phyloP scores from a whole-genome alignment of 1,284 basidiomycete genomes.

The Schizopora paradoxa region DNA sequence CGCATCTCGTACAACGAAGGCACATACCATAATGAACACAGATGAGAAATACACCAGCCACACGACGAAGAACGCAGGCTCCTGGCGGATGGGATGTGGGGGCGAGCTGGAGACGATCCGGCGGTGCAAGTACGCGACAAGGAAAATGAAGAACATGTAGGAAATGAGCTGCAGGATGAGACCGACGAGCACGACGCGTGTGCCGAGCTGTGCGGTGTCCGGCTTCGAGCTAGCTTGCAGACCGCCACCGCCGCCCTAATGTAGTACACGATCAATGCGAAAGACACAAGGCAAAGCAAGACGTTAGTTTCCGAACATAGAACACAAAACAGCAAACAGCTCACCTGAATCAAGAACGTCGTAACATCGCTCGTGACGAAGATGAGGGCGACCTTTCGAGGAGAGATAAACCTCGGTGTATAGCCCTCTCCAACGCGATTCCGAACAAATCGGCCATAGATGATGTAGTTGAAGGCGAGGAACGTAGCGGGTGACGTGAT shows the following conservation, averaged over 20 bases:
- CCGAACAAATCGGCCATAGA: constrained; percentile 5
- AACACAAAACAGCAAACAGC: not conserved
- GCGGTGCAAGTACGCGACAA: constrained; percentile 11
- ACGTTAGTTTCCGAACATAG: constrained; percentile 1
- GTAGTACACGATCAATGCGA: not conserved
- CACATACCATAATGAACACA: constrained; percentile 16
- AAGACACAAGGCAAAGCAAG: no score
- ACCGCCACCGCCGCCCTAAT: constrained; percentile 1
- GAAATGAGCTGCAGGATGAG: constrained; percentile 13
- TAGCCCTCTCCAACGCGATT: constrained; percentile 1
- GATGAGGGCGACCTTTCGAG: constrained; percentile 1
- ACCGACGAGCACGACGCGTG: constrained; percentile 11
- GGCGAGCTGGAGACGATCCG: no score
- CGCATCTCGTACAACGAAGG: not conserved
- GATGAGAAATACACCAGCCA: constrained; percentile 17
- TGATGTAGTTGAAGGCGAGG: constrained; percentile 15
- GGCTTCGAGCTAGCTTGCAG: not conserved
- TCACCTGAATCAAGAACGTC: constrained; percentile 10
- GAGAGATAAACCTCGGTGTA: constrained; percentile 3
- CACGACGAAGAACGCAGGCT: no score
- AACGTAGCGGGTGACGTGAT: constrained; percentile 10
- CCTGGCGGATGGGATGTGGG: not conserved
- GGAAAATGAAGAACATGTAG: constrained; percentile 11
- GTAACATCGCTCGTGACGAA: constrained; percentile 13
- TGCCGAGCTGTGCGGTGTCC: not conserved